Base-by-base conservation (phyloP, 1,284 basidiomycete genomes). In the Inonotus hispidus region DNA sequence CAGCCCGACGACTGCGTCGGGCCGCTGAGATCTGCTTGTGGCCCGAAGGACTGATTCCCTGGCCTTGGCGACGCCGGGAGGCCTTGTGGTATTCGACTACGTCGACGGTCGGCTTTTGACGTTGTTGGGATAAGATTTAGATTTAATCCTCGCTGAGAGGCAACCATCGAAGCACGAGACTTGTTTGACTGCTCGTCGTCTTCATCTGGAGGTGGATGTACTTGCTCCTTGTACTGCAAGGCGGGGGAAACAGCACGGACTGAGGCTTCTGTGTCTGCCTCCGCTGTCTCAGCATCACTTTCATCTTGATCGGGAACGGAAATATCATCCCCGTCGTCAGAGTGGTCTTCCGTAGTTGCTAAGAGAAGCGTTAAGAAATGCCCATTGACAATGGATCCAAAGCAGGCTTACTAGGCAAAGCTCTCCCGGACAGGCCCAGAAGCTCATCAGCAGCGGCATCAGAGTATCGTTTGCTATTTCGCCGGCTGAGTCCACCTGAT, bases 401-500 rank as follows among this genome's bases (percentile, higher is more conserved):
- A 52, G 16, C 53, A 54, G 53, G 76, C 82, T 66, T 71, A 90
- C 88, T 72, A 68, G 77, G 76, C 47, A 92, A 73, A 35, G 78
- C 77, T 66, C 90, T 80, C 32, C 90, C 90, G 32, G 80, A 76
- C 60, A 92, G 72, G 39, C 90, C 90, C 57, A 92, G 81, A 68
- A 91, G 74, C 71, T 85, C 77, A 73, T 92, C 90, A 52, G 90
- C 88, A 60, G 88, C 89, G 43, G 84, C 83, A 67, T 90, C 88
- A 25, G 85, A 82, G 71, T 92, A 92, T 64, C 87, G 88, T 66
- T 80, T 82, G 69, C 89, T 92, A 71, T 92, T 92, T 66, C 90
- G 80, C 64, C 84, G 81, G 58, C 69, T 73, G 50, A 73, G 63
- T 16, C 66, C 69, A 67, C 77, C 75, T 53, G 64, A 58, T 37